Conservation (phyloP, 352 stramenopile species). For the Globisporangium recalcitrans region DNA sequence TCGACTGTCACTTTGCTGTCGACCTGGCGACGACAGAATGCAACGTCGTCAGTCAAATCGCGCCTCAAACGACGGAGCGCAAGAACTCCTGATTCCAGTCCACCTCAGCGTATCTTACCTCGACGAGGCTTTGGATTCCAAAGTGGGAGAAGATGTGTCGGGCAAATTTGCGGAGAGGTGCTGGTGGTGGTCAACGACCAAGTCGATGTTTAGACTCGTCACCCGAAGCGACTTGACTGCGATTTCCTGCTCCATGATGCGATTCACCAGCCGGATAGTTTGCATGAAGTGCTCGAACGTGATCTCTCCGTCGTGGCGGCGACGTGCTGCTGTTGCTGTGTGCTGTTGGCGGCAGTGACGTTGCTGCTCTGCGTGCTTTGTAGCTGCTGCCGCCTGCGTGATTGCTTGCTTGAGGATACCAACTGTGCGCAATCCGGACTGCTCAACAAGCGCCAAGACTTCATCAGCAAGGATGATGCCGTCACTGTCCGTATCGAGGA, state of each 20-base stretch:
- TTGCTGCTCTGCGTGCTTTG: conserved; percentile 19
- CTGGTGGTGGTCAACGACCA: neutral
- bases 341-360: neutral
- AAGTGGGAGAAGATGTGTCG: conserved; percentile 81
- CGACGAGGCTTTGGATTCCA: conserved; percentile 46
- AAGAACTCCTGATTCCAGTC: neutral
- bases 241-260: conserved; percentile 56
- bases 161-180: neutral
- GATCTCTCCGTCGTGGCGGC: conserved; percentile 45
- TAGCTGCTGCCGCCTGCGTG: conserved; percentile 37
- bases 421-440: conserved; percentile 37
- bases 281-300: conserved; percentile 55
- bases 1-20: conserved; percentile 46
- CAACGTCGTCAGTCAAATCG: neutral
- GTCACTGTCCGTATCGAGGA: conserved; percentile 58
- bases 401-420: conserved; percentile 47
- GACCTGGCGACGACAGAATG: conserved; percentile 21
- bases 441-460: conserved; percentile 44
- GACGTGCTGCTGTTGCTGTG: neutral
- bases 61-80: neutral
- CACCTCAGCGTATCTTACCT: conserved; percentile 20
- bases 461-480: conserved; percentile 47
- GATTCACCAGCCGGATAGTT: conserved; percentile 61
- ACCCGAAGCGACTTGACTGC: conserved; percentile 50
- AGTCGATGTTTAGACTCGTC: conserved; percentile 12